Evolutionary conservation across 2,329 filamentous ascomycete genomes (phyloP).

Genomic region (Bipolaris sorokiniana): DNA sequence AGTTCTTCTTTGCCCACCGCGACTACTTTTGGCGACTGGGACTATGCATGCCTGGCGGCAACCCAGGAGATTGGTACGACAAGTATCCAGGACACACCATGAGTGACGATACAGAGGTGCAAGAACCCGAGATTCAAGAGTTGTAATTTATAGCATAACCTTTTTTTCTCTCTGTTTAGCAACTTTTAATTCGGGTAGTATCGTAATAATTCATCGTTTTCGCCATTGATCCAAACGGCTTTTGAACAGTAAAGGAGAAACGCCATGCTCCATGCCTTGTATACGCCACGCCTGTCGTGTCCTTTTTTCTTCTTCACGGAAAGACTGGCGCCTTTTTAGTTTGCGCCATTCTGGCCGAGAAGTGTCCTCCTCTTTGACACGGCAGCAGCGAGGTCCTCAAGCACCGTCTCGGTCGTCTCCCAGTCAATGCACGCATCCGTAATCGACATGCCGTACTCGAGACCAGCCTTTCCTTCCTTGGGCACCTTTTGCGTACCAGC

Average conservation of each 20-base stretch:
- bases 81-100: slow-evolving; percentile 44
- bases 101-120: slow-evolving; percentile 19
- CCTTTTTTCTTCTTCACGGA: neutral
- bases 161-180: neutral
- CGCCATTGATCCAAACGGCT: neutral
- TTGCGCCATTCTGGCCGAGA: slow-evolving; percentile 38
- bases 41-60: slow-evolving; percentile 82
- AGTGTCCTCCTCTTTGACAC: slow-evolving; percentile 74
- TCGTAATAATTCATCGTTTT: slow-evolving; percentile 2
- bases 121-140: slow-evolving; percentile 25
- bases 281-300: slow-evolving; percentile 5
- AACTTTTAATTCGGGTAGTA: neutral
- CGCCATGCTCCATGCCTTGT: slow-evolving; percentile 9
- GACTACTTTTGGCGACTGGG: slow-evolving; percentile 98
- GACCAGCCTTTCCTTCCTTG: slow-evolving; percentile 78
- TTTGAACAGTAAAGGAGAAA: slow-evolving; percentile 1
- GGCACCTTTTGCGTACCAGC: slow-evolving; percentile 95
- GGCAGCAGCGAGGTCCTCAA: slow-evolving; percentile 78
- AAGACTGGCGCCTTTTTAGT: slow-evolving; percentile 20
- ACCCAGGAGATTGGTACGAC: slow-evolving; percentile 69
- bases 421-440: slow-evolving; percentile 97
- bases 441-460: slow-evolving; percentile 94
- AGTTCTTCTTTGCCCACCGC: slow-evolving; percentile 88
- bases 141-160: slow-evolving; percentile 16
- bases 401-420: slow-evolving; percentile 82